Evolutionary conservation across 2,329 filamentous ascomycete species (phyloP).

Genomic region (Cladosporium oxysporum): DNA sequence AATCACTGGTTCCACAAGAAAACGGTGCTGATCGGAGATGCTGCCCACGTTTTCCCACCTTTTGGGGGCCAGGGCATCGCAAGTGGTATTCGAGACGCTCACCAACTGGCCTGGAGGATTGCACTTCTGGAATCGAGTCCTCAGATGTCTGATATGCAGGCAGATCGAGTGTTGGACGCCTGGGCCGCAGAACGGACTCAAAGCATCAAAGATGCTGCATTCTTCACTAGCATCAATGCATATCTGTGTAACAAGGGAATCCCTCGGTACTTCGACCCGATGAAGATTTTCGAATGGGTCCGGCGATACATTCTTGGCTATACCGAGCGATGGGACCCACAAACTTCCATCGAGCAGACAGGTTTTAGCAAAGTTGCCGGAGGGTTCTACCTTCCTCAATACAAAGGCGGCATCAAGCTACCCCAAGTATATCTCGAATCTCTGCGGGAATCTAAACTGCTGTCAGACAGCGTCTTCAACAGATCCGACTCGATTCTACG

Average conservation of each 20-base stretch:
- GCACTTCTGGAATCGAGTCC: background rate
- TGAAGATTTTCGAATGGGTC: background rate
- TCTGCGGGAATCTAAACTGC: background rate
- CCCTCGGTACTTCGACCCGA: background rate
- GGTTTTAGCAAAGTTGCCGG: background rate
- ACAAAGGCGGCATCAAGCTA: background rate
- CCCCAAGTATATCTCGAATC: background rate
- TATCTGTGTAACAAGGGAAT: background rate
- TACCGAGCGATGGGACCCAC: background rate
- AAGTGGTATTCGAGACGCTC: slow-evolving; percentile 44
- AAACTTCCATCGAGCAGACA: background rate
- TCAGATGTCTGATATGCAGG: background rate
- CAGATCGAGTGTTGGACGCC: background rate
- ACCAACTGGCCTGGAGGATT: slow-evolving; percentile 42
- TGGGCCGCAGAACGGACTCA: background rate
- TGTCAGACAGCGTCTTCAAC: background rate
- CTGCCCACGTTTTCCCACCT: slow-evolving; percentile 56
- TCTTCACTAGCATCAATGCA: background rate
- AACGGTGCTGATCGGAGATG: slow-evolving; percentile 51
- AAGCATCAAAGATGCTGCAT: background rate
- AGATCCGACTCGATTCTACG: background rate
- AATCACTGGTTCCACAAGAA: slow-evolving; percentile 49
- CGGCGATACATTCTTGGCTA: background rate
- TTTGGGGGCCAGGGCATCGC: slow-evolving; percentile 49
- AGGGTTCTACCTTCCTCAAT: background rate